phyloP scores from a whole-genome alignment of 75 land plant species.

The Selaginella moellendorffii region DNA sequence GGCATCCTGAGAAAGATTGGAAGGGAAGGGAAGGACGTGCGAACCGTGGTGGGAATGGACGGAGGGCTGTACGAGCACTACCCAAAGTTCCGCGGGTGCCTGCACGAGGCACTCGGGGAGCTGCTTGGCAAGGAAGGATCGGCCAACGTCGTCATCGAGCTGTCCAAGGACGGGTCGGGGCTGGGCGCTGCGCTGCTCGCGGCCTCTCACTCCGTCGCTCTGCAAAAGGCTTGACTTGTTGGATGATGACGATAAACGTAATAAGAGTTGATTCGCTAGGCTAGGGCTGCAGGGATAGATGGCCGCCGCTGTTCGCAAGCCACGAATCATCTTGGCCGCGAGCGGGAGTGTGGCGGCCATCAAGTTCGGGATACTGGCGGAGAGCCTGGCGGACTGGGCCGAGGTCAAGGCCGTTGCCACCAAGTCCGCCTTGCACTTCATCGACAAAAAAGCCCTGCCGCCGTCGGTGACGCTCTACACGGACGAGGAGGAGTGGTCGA shows the following conservation, averaged over 20 bases:
- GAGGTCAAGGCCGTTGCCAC: slow-evolving; percentile 84
- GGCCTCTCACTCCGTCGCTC: slow-evolving; percentile 34
- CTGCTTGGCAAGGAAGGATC: slow-evolving; percentile 43
- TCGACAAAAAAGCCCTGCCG: slow-evolving; percentile 49
- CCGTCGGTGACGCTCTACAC: slow-evolving; percentile 53
- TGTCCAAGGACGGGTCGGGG: slow-evolving; percentile 51
- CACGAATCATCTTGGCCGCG: slow-evolving; percentile 72
- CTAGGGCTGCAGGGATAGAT: too few relatives aligned
- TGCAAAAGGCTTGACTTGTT: neutral
- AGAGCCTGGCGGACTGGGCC: slow-evolving; percentile 73
- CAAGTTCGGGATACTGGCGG: slow-evolving; percentile 69
- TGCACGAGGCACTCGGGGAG: slow-evolving; percentile 39
- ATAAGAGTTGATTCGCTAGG: too few relatives aligned
- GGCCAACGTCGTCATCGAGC: slow-evolving; percentile 31
- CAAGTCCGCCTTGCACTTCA: slow-evolving; percentile 64
- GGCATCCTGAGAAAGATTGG: slow-evolving; percentile 53
- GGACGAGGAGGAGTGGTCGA: slow-evolving; percentile 90
- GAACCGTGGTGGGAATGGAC: slow-evolving; percentile 45
- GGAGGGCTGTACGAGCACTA: slow-evolving; percentile 71
- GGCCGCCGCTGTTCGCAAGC: slow-evolving; percentile 16
- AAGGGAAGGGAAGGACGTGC: slow-evolving; percentile 19
- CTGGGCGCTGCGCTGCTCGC: slow-evolving; percentile 64
- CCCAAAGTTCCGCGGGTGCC: slow-evolving; percentile 29
- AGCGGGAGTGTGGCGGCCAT: slow-evolving; percentile 95
- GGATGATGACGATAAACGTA: neutral